A percentile compares a stretch with the other conserved stretches of the same genome.
Evolutionary conservation across 1,139 yeast genomes (phyloP).

Genomic region (Geotrichum macrosporum): DNA sequence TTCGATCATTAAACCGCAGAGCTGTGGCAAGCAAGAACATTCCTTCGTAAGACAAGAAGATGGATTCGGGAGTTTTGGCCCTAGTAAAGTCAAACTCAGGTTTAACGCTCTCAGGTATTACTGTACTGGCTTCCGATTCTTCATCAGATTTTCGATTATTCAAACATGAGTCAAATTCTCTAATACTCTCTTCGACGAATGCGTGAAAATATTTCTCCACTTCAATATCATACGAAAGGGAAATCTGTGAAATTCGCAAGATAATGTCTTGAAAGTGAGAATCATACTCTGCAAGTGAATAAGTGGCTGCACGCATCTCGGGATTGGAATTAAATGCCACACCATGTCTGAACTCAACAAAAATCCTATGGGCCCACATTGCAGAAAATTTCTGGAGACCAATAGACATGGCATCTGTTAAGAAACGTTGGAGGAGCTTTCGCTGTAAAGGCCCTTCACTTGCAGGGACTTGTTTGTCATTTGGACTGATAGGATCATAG

Average conservation of each 20-base stretch:
- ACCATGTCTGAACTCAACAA: slow-evolving; percentile 31
- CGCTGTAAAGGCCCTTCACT: slow-evolving; percentile 38
- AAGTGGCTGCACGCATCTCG: slow-evolving; percentile 24
- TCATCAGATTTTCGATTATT: slow-evolving; percentile 15
- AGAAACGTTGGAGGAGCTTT: slow-evolving; percentile 42
- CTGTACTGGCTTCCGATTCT: slow-evolving; percentile 20
- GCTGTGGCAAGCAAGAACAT: slow-evolving; percentile 36
- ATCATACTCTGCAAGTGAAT: slow-evolving; percentile 25
- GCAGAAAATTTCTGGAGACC: slow-evolving; percentile 36
- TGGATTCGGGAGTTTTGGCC: slow-evolving; percentile 15
- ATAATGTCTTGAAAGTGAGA: slow-evolving; percentile 35
- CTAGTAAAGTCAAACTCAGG: slow-evolving; percentile 23
- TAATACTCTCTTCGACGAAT: slow-evolving; percentile 23
- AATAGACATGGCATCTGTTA: slow-evolving; percentile 47
- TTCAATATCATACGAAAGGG: slow-evolving; percentile 60
- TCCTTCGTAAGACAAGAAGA: slow-evolving; percentile 33
- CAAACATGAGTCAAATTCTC: slow-evolving; percentile 14
- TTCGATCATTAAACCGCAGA: slow-evolving; percentile 31
- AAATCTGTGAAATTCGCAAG: slow-evolving; percentile 49
- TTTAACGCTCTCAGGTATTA: slow-evolving; percentile 10
- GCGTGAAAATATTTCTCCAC: slow-evolving; percentile 43
- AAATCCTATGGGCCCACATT: slow-evolving; percentile 36
- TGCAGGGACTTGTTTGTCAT: slow-evolving; percentile 39
- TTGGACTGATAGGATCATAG: slow-evolving; percentile 46
- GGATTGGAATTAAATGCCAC: slow-evolving; percentile 24